A percentile compares a stretch with the other conserved stretches of the same genome.
Evolutionary conservation across 2,329 filamentous ascomycete genomes (phyloP).

Genomic region (Epichloe typhina): DNA sequence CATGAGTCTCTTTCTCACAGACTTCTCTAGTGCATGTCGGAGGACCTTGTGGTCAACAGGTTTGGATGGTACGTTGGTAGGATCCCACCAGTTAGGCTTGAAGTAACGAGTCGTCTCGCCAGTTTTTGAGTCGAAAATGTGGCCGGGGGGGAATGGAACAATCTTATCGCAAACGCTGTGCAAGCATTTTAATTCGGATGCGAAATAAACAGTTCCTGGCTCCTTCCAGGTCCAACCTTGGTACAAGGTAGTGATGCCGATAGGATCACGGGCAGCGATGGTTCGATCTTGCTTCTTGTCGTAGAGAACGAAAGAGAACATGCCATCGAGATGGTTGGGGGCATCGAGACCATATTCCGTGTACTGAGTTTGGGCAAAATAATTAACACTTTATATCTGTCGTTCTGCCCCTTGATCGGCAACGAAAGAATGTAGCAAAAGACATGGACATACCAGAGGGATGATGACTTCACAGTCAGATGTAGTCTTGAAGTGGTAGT

Average conservation of each 20-base stretch:
- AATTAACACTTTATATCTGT: neutral
- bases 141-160: slow-evolving; percentile 79
- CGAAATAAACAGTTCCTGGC: slow-evolving; percentile 82
- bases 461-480: slow-evolving; percentile 99
- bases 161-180: slow-evolving; percentile 93
- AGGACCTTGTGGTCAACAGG: slow-evolving; percentile 76
- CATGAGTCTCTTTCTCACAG: slow-evolving; percentile 95
- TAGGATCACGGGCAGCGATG: slow-evolving; percentile 88
- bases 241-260: slow-evolving; percentile 95
- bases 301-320: slow-evolving; percentile 98
- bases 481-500: slow-evolving; percentile 95
- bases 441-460: slow-evolving; percentile 55
- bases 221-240: slow-evolving; percentile 80
- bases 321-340: slow-evolving; percentile 88
- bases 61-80: slow-evolving; percentile 59
- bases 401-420: neutral
- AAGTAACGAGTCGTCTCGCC: slow-evolving; percentile 78
- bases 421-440: neutral
- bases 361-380: slow-evolving; percentile 43
- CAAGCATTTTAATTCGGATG: slow-evolving; percentile 90
- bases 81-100: slow-evolving; percentile 86
- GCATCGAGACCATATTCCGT: slow-evolving; percentile 84
- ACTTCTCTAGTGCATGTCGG: slow-evolving; percentile 71
- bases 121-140: slow-evolving; percentile 91
- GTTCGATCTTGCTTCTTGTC: slow-evolving; percentile 90